Evolutionary conservation across 169 alveolate species (phyloP).

Genomic region (Plasmodium coatneyi): DNA sequence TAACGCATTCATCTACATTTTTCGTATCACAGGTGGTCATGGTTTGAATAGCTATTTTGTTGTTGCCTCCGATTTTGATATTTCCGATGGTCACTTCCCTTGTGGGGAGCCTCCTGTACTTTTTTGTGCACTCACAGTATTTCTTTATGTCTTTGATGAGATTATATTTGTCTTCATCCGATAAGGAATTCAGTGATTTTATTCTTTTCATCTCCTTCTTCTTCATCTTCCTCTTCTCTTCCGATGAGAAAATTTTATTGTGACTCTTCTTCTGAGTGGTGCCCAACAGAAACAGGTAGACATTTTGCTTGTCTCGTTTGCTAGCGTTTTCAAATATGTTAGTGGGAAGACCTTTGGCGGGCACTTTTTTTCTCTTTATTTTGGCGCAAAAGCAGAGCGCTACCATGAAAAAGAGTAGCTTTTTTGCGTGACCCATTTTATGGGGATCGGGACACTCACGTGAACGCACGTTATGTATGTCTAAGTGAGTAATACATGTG

Average conservation of each 20-base stretch:
- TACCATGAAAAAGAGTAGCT: conserved; percentile 37
- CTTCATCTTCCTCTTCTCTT: background rate
- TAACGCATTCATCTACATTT: conserved; percentile 84
- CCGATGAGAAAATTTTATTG: background rate
- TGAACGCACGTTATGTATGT: background rate
- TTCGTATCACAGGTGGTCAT: conserved; percentile 87
- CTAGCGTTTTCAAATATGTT: conserved; percentile 11
- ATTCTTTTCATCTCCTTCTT: conserved; percentile 6
- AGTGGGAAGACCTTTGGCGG: background rate
- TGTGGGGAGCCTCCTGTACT: conserved; percentile 81
- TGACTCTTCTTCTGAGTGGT: background rate
- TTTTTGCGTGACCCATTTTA: conserved; percentile 44
- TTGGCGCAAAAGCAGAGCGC: conserved; percentile 2
- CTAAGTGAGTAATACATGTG: background rate
- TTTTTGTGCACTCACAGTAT: conserved; percentile 81
- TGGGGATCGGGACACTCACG: background rate
- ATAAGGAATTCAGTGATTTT: background rate
- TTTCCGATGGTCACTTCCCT: conserved; percentile 82
- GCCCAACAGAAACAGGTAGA: conserved; percentile 2
- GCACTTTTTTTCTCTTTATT: conserved; percentile 11
- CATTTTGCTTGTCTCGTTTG: conserved; percentile 2
- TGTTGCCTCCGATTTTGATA: conserved; percentile 84
- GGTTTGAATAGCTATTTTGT: conserved; percentile 87
- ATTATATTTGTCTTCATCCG: conserved; percentile 52
- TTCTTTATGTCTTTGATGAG: conserved; percentile 57